Percentiles rank a stretch among this genome's conserved stretches.
phyloP scores from a whole-genome alignment of 2,329 filamentous ascomycete species.

The Sarocladium kiliense region DNA sequence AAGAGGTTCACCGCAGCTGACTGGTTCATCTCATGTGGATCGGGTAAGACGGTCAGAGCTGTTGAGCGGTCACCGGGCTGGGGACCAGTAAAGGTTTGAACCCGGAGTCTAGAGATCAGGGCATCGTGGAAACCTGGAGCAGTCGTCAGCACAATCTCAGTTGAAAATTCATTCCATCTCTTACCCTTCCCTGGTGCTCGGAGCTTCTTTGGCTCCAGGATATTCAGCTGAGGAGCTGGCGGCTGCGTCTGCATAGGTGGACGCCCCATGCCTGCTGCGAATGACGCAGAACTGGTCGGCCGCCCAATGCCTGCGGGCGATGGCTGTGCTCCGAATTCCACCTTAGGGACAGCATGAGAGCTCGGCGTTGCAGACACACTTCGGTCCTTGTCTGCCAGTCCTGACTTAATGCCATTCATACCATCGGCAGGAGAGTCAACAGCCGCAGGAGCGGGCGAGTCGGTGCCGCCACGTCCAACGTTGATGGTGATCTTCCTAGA shows the following conservation, averaged over 20 bases:
- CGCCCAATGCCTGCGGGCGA: conserved; percentile 10
- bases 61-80: conserved; percentile 53
- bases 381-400: background rate
- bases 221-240: conserved; percentile 23
- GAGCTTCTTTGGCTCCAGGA: conserved; percentile 30
- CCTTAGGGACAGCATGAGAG: background rate
- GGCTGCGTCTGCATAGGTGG: conserved; percentile 12
- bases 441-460: conserved; percentile 44
- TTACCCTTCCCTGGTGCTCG: conserved; percentile 40
- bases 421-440: conserved; percentile 14
- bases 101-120: conserved; percentile 59
- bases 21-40: conserved; percentile 61
- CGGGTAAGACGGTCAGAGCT: conserved; percentile 59
- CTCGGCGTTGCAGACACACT: conserved; percentile 1
- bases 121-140: conserved; percentile 50
- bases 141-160: conserved; percentile 22
- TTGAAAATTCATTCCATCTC: too few relatives aligned
- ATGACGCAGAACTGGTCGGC: conserved; percentile 12
- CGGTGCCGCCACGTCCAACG: conserved; percentile 54
- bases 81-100: conserved; percentile 64
- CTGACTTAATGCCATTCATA: background rate
- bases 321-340: conserved; percentile 14
- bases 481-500: conserved; percentile 68
- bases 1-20: conserved; percentile 69
- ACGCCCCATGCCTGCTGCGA: background rate